Conservation (phyloP, 441 rosid genomes). For the Adansonia gregorii region DNA sequence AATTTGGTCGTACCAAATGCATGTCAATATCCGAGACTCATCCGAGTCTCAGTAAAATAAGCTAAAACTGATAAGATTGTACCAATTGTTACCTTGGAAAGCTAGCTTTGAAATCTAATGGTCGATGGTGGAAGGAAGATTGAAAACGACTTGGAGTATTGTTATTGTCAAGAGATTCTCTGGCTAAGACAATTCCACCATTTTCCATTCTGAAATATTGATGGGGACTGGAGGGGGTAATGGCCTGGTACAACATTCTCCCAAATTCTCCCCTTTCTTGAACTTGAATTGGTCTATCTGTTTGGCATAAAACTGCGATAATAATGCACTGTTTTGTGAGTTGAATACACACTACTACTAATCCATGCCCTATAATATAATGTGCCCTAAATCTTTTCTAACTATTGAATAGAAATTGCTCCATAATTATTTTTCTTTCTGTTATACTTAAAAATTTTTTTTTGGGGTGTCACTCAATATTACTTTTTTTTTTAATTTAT, state of each 20-base stretch:
- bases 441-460: too few species aligned
- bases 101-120: conserved; percentile 31
- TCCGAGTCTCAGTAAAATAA: too few species aligned
- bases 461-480: too few species aligned
- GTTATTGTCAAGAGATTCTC: conserved; percentile 24
- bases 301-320: conserved; percentile 42
- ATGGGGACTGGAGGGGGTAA: conserved; percentile 33
- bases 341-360: not conserved
- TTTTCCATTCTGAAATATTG: conserved; percentile 52
- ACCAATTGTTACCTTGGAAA: conserved; percentile 36
- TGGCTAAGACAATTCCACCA: conserved; percentile 44
- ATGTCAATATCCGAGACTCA: too few species aligned
- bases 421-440: too few species aligned
- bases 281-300: conserved; percentile 35
- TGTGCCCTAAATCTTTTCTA: too few species aligned
- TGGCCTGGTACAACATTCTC: conserved; percentile 32
- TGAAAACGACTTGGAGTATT: conserved; percentile 28
- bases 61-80: not conserved
- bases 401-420: too few species aligned
- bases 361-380: not conserved
- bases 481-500: too few species aligned
- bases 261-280: conserved; percentile 39
- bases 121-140: conserved; percentile 34
- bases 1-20: too few species aligned
- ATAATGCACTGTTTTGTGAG: not conserved